Base-by-base conservation (phyloP, 371 early-diverging fungal genomes). In the Basidiobolus meristosporus region DNA sequence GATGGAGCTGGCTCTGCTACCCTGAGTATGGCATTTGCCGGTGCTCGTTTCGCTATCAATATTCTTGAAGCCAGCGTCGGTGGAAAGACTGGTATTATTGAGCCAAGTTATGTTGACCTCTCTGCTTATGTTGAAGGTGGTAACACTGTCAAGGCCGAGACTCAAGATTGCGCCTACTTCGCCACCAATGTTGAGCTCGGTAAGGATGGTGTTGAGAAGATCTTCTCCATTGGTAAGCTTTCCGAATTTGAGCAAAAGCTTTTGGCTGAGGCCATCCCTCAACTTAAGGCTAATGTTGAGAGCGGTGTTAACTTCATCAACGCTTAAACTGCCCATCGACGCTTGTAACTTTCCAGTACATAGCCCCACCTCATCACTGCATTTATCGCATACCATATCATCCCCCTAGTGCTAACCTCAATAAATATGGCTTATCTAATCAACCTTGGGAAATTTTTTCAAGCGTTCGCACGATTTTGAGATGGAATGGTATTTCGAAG, bases 1-100 rank as follows among this genome's bases (percentile, higher is more conserved):
- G n/a, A n/a, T n/a, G n/a, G 60, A 97, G 73, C 85, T 43, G 98
- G 98, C 42, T 89, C 88, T 42, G 96, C 98, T 43, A 98, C 98
- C 40, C 78, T 98, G 39, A 90, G 90, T 46, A 95, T 98, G 98
- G 98, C 98, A 19, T 91, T 68, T 48, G 97, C 98, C 45, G 98
- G 93, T 51, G 88, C 90, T 19, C 84, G 87, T 50, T 92, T 98
- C 65, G 82, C 86, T 52, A 78, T 79, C 73, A 77, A 88, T 28
- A 71, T 98, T 42, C 65, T 98, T 43, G 78, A 82, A 38, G 98
- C 93, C 48, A 60, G 68, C 43, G 77, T 85, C 31, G 68, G 65
- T 50, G 78, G 88, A 49, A 79, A 84, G 73, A 70, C 81, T 61
- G 82, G 81, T 48, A 62, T 95, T 49, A 68, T 78, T 41, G 98